phyloP scores from a whole-genome alignment of 2,329 filamentous ascomycete genomes.

The Monilinia aucupariae region DNA sequence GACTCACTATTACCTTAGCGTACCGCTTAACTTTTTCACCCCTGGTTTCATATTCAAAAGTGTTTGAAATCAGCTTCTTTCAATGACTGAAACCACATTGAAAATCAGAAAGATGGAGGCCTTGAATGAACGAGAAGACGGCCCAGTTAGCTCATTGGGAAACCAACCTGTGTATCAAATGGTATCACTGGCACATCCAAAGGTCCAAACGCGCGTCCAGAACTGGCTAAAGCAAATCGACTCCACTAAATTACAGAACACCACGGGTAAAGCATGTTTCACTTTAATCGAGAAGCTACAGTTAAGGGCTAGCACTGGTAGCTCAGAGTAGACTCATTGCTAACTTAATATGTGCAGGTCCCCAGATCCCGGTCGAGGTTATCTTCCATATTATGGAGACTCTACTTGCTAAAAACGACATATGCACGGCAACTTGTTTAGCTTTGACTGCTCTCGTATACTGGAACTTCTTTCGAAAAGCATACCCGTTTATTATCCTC shows the following conservation, averaged over 20 bases:
- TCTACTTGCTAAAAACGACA: not conserved
- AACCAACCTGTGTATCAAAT: not conserved
- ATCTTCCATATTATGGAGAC: not conserved
- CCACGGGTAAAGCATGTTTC: not conserved
- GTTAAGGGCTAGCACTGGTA: not conserved
- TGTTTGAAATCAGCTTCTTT: too few species aligned
- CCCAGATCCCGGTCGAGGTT: not conserved
- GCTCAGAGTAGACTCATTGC: not conserved
- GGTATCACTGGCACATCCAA: not conserved
- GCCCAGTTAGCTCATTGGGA: accelerated
- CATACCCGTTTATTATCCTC: not conserved
- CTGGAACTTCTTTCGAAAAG: not conserved
- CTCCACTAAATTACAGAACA: not conserved
- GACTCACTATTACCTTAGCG: too few species aligned
- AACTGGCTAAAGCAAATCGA: not conserved
- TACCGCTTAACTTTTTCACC: too few species aligned
- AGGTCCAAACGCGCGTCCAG: not conserved
- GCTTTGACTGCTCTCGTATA: not conserved
- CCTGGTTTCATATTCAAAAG: too few species aligned
- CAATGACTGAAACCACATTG: not conserved
- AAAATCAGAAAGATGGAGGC: not conserved
- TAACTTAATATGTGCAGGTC: not conserved
- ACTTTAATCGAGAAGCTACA: accelerated
- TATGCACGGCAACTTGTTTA: not conserved
- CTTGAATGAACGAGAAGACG: accelerated